Conservation (phyloP, 306 rosid genomes). For the Lotus japonicus region DNA sequence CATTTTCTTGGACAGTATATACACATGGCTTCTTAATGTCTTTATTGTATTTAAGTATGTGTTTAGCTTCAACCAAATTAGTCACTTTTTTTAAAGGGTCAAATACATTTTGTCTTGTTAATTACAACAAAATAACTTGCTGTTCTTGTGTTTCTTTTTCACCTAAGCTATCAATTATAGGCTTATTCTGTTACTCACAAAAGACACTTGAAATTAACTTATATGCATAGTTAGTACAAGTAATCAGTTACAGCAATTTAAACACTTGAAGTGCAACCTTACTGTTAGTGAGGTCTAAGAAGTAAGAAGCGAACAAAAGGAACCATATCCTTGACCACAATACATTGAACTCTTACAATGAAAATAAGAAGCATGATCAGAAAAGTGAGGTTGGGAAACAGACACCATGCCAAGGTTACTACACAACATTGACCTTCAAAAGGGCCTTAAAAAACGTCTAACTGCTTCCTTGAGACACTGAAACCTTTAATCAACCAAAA, state of each 20-base stretch:
- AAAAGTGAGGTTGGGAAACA: slow-evolving; percentile 10
- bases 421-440: slow-evolving; percentile 24
- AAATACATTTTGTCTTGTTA: not conserved
- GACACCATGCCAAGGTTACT: not conserved
- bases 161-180: not conserved
- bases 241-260: not conserved
- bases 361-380: slow-evolving; percentile 4
- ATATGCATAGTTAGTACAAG: not conserved
- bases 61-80: not conserved
- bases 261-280: not conserved
- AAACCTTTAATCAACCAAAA: slow-evolving; percentile 19
- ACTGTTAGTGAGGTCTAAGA: not conserved
- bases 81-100: not conserved
- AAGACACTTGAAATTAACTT: not conserved
- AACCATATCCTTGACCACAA: slow-evolving; percentile 22
- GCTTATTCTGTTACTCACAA: not conserved
- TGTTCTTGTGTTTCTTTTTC: not conserved
- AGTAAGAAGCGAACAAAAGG: not conserved
- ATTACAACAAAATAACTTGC: not conserved
- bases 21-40: not conserved
- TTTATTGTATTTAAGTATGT: not conserved
- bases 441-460: slow-evolving; percentile 23
- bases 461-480: slow-evolving; percentile 14
- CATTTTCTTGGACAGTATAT: not conserved
- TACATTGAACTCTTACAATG: not conserved